Percentiles rank a stretch among this genome's conserved stretches.
These are phyloP conservation scores for Hapsidospora chrysogenum DNA, from an alignment of 495 filamentous ascomycete genomes.

Conservation along the genomic window DNA sequence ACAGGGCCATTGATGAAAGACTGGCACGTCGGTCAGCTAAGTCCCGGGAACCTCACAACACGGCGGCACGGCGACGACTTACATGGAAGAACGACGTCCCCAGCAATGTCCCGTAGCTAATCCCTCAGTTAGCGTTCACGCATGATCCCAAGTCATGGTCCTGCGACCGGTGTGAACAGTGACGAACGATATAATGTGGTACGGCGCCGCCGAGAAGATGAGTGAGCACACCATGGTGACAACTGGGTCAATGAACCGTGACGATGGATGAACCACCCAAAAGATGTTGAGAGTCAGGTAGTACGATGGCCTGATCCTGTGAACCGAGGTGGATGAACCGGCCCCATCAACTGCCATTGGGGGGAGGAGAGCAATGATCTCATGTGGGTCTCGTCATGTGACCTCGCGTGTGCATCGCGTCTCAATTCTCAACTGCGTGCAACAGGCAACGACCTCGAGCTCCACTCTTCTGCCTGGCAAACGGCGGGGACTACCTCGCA, in stretches of 20 bases:
- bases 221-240: constrained; percentile 10
- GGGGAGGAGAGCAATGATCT: background rate
- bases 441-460: too few species aligned
- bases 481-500: too few species aligned
- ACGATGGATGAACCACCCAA: too few species aligned
- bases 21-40: constrained; percentile 15
- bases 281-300: too few species aligned
- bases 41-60: background rate
- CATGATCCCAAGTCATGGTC: too few species aligned
- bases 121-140: too few species aligned
- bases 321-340: too few species aligned
- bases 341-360: too few species aligned
- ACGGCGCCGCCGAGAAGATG: constrained; percentile 47
- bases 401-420: background rate
- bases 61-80: constrained; percentile 10
- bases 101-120: constrained; percentile 68
- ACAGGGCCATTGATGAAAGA: constrained; percentile 67
- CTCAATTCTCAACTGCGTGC: too few species aligned
- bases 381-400: background rate
- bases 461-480: background rate
- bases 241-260: too few species aligned
- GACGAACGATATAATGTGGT: constrained; percentile 58
- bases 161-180: too few species aligned
- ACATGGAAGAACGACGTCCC: constrained; percentile 71
- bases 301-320: too few species aligned